Evolutionary conservation across 805 yeast species (phyloP).

Genomic region (Candida oleophila): DNA sequence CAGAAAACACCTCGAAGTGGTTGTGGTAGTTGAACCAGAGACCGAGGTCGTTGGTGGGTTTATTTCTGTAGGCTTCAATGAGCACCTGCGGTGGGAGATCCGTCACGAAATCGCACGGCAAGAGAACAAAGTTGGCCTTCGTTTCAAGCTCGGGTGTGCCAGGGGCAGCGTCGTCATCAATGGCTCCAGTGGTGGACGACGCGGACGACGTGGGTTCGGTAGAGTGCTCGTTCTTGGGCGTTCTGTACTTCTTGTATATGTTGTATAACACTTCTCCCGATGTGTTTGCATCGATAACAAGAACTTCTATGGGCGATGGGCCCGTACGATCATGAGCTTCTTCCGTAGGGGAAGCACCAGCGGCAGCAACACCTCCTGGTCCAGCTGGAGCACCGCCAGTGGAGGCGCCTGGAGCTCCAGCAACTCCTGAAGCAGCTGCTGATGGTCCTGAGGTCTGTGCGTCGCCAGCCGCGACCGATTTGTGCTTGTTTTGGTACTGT

Average conservation of each 20-base stretch:
- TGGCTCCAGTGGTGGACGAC: neutral
- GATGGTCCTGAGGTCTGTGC: no score
- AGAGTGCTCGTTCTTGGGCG: neutral
- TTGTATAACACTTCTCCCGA: neutral
- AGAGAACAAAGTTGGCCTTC: conserved; percentile 53
- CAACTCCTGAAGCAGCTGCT: conserved; percentile 11
- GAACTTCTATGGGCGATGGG: conserved; percentile 18
- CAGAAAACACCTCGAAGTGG: conserved; percentile 63
- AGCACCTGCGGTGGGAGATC: conserved; percentile 88
- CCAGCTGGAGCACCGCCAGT: conserved; percentile 8
- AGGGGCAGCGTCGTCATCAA: conserved; percentile 3
- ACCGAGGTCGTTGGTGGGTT: conserved; percentile 66
- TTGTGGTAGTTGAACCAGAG: conserved; percentile 77
- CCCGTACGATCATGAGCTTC: no score
- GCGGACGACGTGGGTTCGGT: neutral
- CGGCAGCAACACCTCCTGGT: no score
- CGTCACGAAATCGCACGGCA: conserved; percentile 94
- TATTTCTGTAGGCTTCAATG: conserved; percentile 78
- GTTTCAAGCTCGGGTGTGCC: conserved; percentile 21
- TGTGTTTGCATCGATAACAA: conserved; percentile 14
- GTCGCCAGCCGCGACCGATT: conserved; percentile 11
- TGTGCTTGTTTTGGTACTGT: conserved; percentile 42
- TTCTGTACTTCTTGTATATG: neutral
- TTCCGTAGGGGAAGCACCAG: no score
- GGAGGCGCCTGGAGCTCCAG: conserved; percentile 11